Base-by-base conservation (phyloP, 306 rosid species). In the Herpetospermum pedunculosum region DNA sequence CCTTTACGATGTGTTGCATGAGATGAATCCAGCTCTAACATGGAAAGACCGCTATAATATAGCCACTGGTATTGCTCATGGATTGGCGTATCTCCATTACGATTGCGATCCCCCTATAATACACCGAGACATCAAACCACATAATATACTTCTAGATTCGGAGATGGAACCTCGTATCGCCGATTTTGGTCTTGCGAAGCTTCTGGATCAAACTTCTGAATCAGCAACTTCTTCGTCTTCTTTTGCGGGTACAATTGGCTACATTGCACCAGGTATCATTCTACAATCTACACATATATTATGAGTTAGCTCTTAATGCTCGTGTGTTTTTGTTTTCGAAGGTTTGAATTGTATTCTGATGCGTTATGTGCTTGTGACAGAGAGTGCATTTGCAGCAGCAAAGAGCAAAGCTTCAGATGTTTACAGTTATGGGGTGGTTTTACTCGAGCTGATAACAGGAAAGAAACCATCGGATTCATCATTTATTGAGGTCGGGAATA, bases 111-210 rank as follows among this genome's bases (percentile, higher is more conserved):
- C 96, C 81, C 70, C 87, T 60, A 88, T 93, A 58, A 87, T 91
- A 53, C 97, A 93, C 81, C 81, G 94, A 10, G 98, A 93, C 83
- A 84, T 93, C 85, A 90, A 93, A 70, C 92, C 97, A 11, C 81
- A 60, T 41, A 93, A 93, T 77, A 89, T 93, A 65, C 97, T 93
- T 72, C 58, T 91, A 23, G 97, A 91, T 77, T 79, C 85, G 29
- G 94, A 91, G 19, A 87, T 91, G 98, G 96, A 84, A 78, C 91
- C 97, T 46, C 87, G 79, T 77, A 91, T 94, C 4, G 76, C 82
- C 21, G 97, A 94, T 83, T 94, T 94, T 29, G 97, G 98, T 16
- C 85, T 94, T 41, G 96, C 97, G 75, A 94, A 86, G 78, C 86
- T 94, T 53, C 30, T 94, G 80, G 88, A 90, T 77, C 89, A 86